Evolutionary conservation across 441 rosid genomes (phyloP).

Genomic region (Aleurites moluccanus): DNA sequence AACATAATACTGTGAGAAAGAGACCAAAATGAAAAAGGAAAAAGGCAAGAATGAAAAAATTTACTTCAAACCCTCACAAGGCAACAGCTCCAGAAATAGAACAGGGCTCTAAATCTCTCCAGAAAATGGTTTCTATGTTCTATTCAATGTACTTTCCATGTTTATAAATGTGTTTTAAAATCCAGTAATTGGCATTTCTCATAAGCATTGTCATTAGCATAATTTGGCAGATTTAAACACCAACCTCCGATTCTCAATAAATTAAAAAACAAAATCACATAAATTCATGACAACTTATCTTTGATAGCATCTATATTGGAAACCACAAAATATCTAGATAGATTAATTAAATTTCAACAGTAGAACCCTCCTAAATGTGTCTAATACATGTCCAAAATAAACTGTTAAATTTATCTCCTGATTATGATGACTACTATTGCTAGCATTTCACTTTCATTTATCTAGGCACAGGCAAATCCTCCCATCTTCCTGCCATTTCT

Average conservation of each 20-base stretch:
- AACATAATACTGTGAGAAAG: slow-evolving; percentile 14
- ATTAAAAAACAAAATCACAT: neutral
- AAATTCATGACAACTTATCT: neutral
- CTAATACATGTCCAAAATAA: neutral
- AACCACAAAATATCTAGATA: neutral
- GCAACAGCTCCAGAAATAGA: neutral
- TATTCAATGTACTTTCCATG: neutral
- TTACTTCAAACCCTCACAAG: neutral
- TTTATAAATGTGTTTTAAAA: slow-evolving; percentile 2
- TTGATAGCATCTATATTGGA: neutral
- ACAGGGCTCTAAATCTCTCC: neutral
- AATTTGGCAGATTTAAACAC: slow-evolving; percentile 12
- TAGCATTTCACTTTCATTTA: neutral
- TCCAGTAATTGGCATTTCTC: neutral
- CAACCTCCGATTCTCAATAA: neutral
- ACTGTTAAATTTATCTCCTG: slow-evolving; percentile 1
- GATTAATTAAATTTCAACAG: neutral
- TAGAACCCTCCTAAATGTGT: neutral
- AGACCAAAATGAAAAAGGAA: slow-evolving; percentile 7
- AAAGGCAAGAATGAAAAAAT: slow-evolving; percentile 1
- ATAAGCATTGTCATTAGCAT: neutral
- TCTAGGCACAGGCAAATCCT: neutral
- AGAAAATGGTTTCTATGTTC: neutral
- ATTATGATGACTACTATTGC: neutral
- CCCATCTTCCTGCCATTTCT: neutral